These are phyloP conservation scores for Gleditsia sinensis DNA, from an alignment of 306 rosid species.

Conservation along the genomic window DNA sequence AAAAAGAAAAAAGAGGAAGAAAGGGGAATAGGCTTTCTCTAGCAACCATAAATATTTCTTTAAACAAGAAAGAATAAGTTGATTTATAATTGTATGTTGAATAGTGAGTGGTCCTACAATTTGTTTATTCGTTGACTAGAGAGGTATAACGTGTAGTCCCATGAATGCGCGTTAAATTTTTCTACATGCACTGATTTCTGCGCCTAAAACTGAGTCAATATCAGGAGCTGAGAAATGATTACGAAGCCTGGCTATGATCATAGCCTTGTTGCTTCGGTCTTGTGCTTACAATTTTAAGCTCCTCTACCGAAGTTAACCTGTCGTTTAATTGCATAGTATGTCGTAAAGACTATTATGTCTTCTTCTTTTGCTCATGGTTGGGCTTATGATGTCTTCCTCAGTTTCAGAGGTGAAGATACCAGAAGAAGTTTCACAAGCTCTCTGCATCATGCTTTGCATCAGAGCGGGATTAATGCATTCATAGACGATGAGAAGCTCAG, in stretches of 20 bases:
- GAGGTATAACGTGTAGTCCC: constrained; percentile 1
- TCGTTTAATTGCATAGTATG: too few relatives aligned
- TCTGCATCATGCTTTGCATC: constrained; percentile 40
- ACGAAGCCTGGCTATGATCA: neutral
- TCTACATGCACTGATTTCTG: too few relatives aligned
- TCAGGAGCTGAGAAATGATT: neutral
- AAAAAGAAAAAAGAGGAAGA: too few relatives aligned
- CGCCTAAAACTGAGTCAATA: too few relatives aligned
- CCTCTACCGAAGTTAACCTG: too few relatives aligned
- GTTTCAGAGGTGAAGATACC: constrained; percentile 49
- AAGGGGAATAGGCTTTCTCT: neutral
- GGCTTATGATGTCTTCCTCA: constrained; percentile 48
- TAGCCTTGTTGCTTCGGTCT: neutral
- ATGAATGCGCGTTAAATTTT: neutral
- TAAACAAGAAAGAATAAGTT: neutral
- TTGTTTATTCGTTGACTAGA: neutral
- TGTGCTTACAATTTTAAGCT: too few relatives aligned
- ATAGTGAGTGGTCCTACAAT: neutral
- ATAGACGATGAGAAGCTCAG: constrained; percentile 32
- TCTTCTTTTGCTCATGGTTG: constrained; percentile 27
- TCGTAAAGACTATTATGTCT: too few relatives aligned
- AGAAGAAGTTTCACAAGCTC: constrained; percentile 37
- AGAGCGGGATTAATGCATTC: constrained; percentile 41
- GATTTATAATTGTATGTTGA: neutral
- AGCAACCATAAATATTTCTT: neutral